Evolutionary conservation across 2,329 filamentous ascomycete species (phyloP).

Genomic region (Sporothrix phasma): DNA sequence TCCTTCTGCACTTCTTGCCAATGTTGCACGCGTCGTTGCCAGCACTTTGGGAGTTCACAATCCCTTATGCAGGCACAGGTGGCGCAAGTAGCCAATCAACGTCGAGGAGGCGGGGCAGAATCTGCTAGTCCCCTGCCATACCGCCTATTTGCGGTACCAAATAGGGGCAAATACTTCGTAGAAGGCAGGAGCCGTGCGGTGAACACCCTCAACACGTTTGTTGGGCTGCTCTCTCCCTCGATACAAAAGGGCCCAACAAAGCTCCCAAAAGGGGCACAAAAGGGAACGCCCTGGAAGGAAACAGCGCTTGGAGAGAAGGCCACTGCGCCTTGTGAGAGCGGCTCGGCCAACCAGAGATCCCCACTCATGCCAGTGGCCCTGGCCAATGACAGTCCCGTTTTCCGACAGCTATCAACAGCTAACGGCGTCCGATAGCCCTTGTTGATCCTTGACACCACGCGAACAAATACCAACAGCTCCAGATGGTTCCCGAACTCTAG

Average conservation of each 20-base stretch:
- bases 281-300: neutral
- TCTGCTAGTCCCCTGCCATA: conserved; percentile 9
- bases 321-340: neutral
- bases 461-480: neutral
- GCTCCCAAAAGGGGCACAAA: neutral
- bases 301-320: neutral
- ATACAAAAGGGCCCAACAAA: neutral
- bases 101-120: conserved; percentile 11
- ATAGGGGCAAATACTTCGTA: conserved; percentile 17
- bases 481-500: neutral
- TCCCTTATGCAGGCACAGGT: conserved; percentile 20
- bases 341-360: neutral
- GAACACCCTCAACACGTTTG: neutral
- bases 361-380: neutral
- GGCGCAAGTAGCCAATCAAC: conserved; percentile 14
- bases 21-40: conserved; percentile 12
- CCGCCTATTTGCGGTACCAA: conserved; percentile 8
- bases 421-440: neutral
- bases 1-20: conserved; percentile 3
- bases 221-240: too few relatives aligned
- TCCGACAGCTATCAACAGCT: neutral
- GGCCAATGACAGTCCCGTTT: neutral
- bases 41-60: conserved; percentile 4
- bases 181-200: conserved; percentile 7
- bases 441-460: neutral